Conservation (phyloP, 2,329 filamentous ascomycete species). For the Metarhizium album region DNA sequence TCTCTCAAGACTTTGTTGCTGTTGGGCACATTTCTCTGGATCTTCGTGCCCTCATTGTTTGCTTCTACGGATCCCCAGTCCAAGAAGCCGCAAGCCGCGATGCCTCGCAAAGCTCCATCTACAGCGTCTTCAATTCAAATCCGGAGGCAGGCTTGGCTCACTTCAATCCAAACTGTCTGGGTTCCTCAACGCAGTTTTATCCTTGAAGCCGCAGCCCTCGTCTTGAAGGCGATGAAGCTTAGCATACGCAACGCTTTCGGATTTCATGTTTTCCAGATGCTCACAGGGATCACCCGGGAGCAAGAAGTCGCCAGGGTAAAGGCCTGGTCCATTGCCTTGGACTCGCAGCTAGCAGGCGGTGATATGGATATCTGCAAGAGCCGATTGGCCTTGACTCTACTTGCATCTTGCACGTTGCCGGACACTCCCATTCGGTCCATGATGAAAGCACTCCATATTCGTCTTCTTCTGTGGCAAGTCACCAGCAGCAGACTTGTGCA, state of each 20-base stretch:
- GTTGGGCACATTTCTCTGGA: slow-evolving; percentile 42
- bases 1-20: slow-evolving; percentile 43
- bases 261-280: slow-evolving; percentile 60
- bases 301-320: slow-evolving; percentile 80
- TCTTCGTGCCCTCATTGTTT: slow-evolving; percentile 44
- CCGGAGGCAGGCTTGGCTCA: slow-evolving; percentile 82
- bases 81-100: slow-evolving; percentile 34
- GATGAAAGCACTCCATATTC: slow-evolving; percentile 84
- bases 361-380: slow-evolving; percentile 85
- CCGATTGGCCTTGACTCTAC: slow-evolving; percentile 71
- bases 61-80: slow-evolving; percentile 34
- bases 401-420: slow-evolving; percentile 79
- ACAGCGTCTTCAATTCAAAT: slow-evolving; percentile 75
- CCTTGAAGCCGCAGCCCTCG: slow-evolving; percentile 71
- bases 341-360: slow-evolving; percentile 84
- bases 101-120: slow-evolving; percentile 50
- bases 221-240: slow-evolving; percentile 72
- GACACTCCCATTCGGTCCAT: slow-evolving; percentile 75
- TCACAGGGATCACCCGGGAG: slow-evolving; percentile 73
- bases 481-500: slow-evolving; percentile 56
- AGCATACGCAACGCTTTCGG: slow-evolving; percentile 70
- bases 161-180: slow-evolving; percentile 84
- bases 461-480: slow-evolving; percentile 75
- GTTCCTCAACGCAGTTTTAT: slow-evolving; percentile 81
- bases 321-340: slow-evolving; percentile 86